Evolutionary conservation across 179 eudicot species (phyloP), one percentile per base, ranked within the genome.

Genomic region (Spinacia oleracea): DNA sequence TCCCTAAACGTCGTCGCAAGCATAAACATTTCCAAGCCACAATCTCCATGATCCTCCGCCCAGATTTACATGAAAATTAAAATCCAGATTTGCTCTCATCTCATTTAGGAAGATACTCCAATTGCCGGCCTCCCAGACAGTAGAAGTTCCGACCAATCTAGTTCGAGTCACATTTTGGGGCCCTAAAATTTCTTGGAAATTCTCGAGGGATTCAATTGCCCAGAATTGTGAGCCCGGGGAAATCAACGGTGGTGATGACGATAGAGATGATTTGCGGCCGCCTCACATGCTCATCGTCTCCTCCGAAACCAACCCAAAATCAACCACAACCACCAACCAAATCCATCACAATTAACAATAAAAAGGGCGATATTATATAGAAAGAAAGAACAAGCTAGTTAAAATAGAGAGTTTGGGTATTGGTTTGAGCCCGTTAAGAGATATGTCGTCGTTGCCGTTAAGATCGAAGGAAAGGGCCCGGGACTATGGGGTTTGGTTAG

Each of bases 71-170:
- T 86, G 20, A 60, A 85, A 80, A 2, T 85, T 75, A 73, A 80
- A 75, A 2, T 86, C 90, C 21, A 89, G 72, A 34, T 83, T 43
- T 78, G 86, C 79, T 25, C 56, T 82, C 77, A 90, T 72, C 23
- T 77, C 45, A 16, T n/a, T 0, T 5, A 88, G n/a, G 65, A 92
- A 88, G 0, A 75, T 67, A 20, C 76, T 51, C 70, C 77, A 69
- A 63, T 89, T 89, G 0, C 74, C 38, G 1, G 91, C 84, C 74
- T 91, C 90, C 31, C 95, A 86, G 73, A 91, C 65, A 40, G 97
- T 93, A 46, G 95, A 87, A 68, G 97, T 92, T 64, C 93, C 97
- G 20, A 92, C 95, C 70, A 85, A 64, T 78, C 89, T 85, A 59
- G 79, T 68, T 29, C 71, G 81, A 50, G 80, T 43, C 43, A 88